These are phyloP conservation scores for Naganishia randhawae DNA, from an alignment of 768 basidiomycete species.

Conservation along the genomic window DNA sequence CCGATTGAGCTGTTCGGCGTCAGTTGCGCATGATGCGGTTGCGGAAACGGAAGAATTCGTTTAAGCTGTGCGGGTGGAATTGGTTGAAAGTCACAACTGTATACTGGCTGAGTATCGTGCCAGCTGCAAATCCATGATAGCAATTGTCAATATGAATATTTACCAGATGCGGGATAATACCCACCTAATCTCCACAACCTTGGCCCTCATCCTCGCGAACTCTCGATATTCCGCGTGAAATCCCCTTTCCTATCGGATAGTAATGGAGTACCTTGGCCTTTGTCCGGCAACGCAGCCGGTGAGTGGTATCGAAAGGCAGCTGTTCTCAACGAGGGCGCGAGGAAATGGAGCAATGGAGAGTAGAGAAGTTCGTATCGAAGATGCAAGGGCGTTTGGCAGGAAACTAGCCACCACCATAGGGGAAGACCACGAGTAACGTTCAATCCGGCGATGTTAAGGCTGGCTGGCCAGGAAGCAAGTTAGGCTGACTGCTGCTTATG, in stretches of 20 bases:
- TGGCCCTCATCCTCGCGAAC: slow-evolving; percentile 42
- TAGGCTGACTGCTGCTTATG: no score
- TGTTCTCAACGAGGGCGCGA: neutral
- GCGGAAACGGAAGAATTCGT: slow-evolving; percentile 45
- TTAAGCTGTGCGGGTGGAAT: slow-evolving; percentile 57
- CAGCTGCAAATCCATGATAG: slow-evolving; percentile 35
- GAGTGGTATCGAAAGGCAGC: neutral
- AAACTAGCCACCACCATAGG: neutral
- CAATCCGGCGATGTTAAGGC: no score
- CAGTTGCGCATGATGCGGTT: slow-evolving; percentile 70
- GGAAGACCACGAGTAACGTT: no score
- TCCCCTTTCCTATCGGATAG: neutral
- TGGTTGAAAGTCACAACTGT: slow-evolving; percentile 93
- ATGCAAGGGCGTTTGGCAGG: neutral
- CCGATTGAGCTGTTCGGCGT: slow-evolving; percentile 32
- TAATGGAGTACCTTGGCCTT: neutral
- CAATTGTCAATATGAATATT: neutral
- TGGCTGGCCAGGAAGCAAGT: no score
- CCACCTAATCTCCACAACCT: slow-evolving; percentile 49
- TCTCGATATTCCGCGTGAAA: neutral
- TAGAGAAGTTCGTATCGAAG: neutral
- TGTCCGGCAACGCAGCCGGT: no score
- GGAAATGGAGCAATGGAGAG: neutral
- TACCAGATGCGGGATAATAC: slow-evolving; percentile 26
- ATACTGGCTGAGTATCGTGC: slow-evolving; percentile 57